These are phyloP conservation scores for Acer campestre DNA, from an alignment of 345 rosid genomes.

Conservation along the genomic window DNA sequence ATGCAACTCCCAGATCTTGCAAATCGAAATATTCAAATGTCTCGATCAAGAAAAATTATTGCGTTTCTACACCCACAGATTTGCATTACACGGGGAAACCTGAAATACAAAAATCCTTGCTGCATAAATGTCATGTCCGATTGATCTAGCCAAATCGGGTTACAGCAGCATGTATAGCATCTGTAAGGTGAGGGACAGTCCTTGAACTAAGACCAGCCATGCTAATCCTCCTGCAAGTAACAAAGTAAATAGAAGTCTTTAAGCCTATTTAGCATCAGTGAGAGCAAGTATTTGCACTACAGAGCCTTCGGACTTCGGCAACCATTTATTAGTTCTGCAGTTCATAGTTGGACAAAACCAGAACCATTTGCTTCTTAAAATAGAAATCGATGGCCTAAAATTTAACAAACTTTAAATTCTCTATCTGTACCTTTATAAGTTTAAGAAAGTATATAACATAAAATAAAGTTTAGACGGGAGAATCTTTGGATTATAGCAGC, in stretches of 20 bases:
- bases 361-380: background rate
- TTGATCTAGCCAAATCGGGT: conserved; percentile 33
- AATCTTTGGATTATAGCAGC: background rate
- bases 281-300: background rate
- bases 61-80: background rate
- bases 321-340: background rate
- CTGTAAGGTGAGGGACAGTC: conserved; percentile 68
- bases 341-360: background rate
- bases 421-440: background rate
- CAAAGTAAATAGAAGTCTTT: background rate
- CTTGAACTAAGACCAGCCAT: conserved; percentile 70
- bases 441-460: background rate
- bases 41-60: background rate
- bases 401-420: background rate
- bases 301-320: background rate
- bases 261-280: background rate
- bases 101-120: background rate
- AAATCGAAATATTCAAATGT: background rate
- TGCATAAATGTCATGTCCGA: background rate
- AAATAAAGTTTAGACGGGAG: background rate
- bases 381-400: background rate
- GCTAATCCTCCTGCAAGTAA: conserved; percentile 74
- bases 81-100: background rate
- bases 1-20: background rate
- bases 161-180: conserved; percentile 75